phyloP scores from a whole-genome alignment of 129 eudicot genomes.

The Saussurea involucrata region DNA sequence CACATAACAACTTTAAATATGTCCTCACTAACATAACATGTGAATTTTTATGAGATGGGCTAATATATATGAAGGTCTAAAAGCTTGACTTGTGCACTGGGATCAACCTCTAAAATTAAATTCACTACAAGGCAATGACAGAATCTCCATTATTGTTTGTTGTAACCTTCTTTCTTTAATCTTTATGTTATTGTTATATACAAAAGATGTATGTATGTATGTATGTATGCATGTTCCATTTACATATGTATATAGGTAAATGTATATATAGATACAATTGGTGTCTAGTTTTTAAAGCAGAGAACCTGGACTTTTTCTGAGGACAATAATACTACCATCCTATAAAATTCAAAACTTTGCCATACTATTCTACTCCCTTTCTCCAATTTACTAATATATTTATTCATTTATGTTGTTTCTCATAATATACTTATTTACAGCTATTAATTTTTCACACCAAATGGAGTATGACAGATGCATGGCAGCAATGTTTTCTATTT shows the following conservation, averaged over 20 bases:
- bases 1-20: not conserved
- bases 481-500: too few species aligned
- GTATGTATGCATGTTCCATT: not conserved
- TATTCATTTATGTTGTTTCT: slow-evolving; percentile 18
- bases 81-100: too few species aligned
- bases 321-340: not conserved
- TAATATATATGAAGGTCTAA: slow-evolving; percentile 9
- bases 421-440: slow-evolving; percentile 4
- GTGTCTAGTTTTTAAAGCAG: slow-evolving; percentile 19
- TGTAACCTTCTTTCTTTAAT: not conserved
- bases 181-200: too few species aligned
- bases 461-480: slow-evolving; percentile 7
- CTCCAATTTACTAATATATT: slow-evolving; percentile 12
- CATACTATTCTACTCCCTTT: slow-evolving; percentile 10
- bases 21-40: too few species aligned
- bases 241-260: too few species aligned
- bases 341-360: too few species aligned
- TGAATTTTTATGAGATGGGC: not conserved
- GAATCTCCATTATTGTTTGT: slow-evolving; percentile 49
- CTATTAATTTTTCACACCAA: slow-evolving; percentile 15
- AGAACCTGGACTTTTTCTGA: slow-evolving; percentile 26
- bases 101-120: slow-evolving; percentile 22
- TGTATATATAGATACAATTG: not conserved
- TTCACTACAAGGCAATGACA: slow-evolving; percentile 54
- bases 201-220: not conserved